A percentile compares a stretch with the other conserved stretches of the same genome.
Conservation (phyloP, 2,329 filamentous ascomycete genomes). For the Parastagonospora avenae region DNA sequence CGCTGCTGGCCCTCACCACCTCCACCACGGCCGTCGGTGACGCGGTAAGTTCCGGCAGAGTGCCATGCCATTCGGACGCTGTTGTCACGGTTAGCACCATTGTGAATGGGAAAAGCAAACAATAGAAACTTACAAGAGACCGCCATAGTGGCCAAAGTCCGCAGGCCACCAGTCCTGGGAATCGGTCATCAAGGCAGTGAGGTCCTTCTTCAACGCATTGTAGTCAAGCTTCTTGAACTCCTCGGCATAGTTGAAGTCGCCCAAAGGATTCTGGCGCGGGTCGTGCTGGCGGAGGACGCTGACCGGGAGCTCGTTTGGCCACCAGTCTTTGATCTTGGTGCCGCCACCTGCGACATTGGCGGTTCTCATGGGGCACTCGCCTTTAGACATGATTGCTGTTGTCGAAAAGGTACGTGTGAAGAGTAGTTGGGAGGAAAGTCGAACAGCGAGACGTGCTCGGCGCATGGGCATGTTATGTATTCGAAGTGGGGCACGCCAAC, state of each 20-base stretch:
- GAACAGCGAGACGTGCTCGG: conserved; percentile 6
- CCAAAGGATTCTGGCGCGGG: conserved; percentile 65
- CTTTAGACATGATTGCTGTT: conserved; percentile 37
- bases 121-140: conserved; percentile 61
- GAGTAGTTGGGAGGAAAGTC: conserved; percentile 8
- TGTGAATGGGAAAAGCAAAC: neutral
- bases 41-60: conserved; percentile 77
- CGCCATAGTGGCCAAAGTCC: conserved; percentile 81
- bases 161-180: conserved; percentile 84
- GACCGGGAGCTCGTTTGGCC: conserved; percentile 70
- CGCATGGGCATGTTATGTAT: conserved; percentile 19
- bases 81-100: conserved; percentile 6
- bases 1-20: conserved; percentile 77
- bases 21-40: conserved; percentile 75
- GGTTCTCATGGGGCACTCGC: conserved; percentile 43
- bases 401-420: conserved; percentile 14
- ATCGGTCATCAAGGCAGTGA: conserved; percentile 73
- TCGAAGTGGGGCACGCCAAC: conserved; percentile 22
- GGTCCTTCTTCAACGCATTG: conserved; percentile 73
- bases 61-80: conserved; percentile 80
- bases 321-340: conserved; percentile 73
- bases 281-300: conserved; percentile 77
- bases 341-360: conserved; percentile 61
- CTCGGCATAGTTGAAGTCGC: conserved; percentile 72
- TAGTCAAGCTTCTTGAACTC: conserved; percentile 77